Conservation (phyloP, 2,329 filamentous ascomycete genomes). For the Fusarium marasasianum region DNA sequence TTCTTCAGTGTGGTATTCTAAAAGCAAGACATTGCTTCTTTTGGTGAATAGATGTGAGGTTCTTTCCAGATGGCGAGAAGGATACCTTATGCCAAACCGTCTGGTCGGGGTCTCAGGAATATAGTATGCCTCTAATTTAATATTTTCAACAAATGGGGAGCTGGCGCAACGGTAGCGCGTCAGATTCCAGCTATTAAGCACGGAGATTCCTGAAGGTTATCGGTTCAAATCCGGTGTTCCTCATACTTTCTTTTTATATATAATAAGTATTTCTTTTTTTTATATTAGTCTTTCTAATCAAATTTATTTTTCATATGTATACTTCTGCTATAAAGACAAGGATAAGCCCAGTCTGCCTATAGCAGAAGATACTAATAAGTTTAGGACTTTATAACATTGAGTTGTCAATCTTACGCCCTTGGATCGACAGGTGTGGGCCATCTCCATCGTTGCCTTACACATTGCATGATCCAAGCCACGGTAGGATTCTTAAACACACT, state of each 20-base stretch:
- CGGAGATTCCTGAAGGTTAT: slow-evolving; percentile 25
- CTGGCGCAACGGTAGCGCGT: slow-evolving; percentile 12
- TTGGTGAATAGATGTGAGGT: not conserved
- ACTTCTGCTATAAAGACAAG: not conserved
- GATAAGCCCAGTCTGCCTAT: not conserved
- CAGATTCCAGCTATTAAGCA: slow-evolving; percentile 13
- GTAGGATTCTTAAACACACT: not conserved
- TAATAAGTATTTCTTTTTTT: not conserved
- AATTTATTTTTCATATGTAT: not conserved
- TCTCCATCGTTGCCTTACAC: slow-evolving; percentile 1
- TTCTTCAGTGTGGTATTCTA: not conserved
- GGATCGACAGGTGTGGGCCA: slow-evolving; percentile 30
- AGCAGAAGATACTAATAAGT: not conserved
- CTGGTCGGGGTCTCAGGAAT: accelerated
- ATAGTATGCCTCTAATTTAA: accelerated
- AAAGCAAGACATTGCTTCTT: not conserved
- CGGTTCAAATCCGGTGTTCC: slow-evolving; percentile 30
- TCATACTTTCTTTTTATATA: not conserved
- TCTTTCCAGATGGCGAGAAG: not conserved
- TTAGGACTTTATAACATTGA: not conserved
- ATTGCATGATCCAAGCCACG: not conserved
- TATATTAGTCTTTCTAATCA: not conserved
- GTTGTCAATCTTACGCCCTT: slow-evolving; percentile 27
- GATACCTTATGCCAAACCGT: too few species aligned
- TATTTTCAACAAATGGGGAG: slow-evolving; percentile 8